Evolutionary conservation across 352 stramenopile species (phyloP).

Genomic region (Pythium vanterpoolii): DNA sequence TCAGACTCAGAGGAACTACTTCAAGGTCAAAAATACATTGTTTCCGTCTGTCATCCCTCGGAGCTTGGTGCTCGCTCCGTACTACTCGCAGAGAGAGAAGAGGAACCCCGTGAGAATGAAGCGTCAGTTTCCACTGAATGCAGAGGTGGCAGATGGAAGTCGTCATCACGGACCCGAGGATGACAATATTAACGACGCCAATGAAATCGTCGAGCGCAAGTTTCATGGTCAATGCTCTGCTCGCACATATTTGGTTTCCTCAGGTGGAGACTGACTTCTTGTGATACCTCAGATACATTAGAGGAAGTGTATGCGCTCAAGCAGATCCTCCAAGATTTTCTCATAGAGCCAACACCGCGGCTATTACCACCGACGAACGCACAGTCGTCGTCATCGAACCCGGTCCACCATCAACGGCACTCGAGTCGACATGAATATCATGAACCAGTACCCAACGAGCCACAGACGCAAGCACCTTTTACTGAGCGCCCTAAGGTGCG

Average conservation of each 20-base stretch:
- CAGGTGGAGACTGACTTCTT: background rate
- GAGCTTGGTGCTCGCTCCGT: too few relatives aligned
- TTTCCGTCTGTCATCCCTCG: too few relatives aligned
- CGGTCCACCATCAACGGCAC: too few relatives aligned
- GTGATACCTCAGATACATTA: constrained; percentile 29
- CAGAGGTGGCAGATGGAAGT: background rate
- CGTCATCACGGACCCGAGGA: background rate
- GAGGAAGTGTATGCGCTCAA: constrained; percentile 62
- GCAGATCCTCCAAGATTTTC: constrained; percentile 38
- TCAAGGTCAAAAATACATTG: too few relatives aligned
- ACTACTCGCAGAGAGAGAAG: too few relatives aligned
- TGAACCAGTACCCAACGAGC: background rate
- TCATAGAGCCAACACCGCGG: constrained; percentile 4
- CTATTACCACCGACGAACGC: background rate
- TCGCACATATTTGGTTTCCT: too few relatives aligned
- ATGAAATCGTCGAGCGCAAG: constrained; percentile 35
- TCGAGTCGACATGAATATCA: background rate
- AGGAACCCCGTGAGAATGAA: too few relatives aligned
- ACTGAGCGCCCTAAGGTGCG: constrained; percentile 3
- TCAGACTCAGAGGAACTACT: too few relatives aligned
- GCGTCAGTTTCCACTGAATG: background rate
- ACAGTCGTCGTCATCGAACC: background rate
- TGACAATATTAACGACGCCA: background rate
- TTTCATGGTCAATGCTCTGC: constrained; percentile 36
- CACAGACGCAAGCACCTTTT: background rate